These are phyloP conservation scores for Podospora australis DNA, from an alignment of 495 filamentous ascomycete genomes.

Conservation along the genomic window DNA sequence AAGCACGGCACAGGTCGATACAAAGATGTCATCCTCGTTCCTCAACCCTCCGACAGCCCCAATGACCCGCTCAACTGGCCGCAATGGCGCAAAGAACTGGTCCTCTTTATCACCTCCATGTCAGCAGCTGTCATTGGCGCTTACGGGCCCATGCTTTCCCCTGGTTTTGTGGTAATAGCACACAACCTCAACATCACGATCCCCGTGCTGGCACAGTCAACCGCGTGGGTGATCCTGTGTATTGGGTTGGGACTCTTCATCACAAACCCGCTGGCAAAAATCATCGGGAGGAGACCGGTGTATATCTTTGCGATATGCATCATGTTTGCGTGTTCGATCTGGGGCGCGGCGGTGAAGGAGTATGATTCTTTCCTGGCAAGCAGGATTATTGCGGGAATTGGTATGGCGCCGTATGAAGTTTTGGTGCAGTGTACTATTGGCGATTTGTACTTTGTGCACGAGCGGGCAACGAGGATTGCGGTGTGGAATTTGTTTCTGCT, in stretches of 20 bases:
- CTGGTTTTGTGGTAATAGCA: slow-evolving; percentile 38
- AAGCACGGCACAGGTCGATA: slow-evolving; percentile 46
- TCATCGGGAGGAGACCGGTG: slow-evolving; percentile 57
- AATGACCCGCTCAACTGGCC: slow-evolving; percentile 49
- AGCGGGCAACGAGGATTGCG: slow-evolving; percentile 58
- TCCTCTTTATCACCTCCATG: slow-evolving; percentile 49
- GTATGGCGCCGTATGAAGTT: slow-evolving; percentile 53
- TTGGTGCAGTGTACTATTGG: slow-evolving; percentile 51
- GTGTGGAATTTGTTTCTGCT: slow-evolving; percentile 59
- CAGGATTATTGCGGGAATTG: slow-evolving; percentile 44
- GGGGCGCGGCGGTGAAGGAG: slow-evolving; percentile 51
- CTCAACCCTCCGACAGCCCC: slow-evolving; percentile 48
- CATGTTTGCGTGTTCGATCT: slow-evolving; percentile 53
- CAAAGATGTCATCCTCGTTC: slow-evolving; percentile 44
- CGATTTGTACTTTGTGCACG: slow-evolving; percentile 58
- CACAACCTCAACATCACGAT: slow-evolving; percentile 29
- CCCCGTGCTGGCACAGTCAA: slow-evolving; percentile 29
- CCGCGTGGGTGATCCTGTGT: slow-evolving; percentile 30
- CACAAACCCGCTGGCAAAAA: slow-evolving; percentile 57
- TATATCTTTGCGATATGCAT: slow-evolving; percentile 53
- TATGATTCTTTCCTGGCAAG: slow-evolving; percentile 52
- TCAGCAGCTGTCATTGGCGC: slow-evolving; percentile 49
- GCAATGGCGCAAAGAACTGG: slow-evolving; percentile 33
- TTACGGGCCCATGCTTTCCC: slow-evolving; percentile 51
- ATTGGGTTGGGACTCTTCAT: slow-evolving; percentile 44